Evolutionary conservation across 1,139 yeast species (phyloP).

Genomic region (Magnusiomyces suaveolens): DNA sequence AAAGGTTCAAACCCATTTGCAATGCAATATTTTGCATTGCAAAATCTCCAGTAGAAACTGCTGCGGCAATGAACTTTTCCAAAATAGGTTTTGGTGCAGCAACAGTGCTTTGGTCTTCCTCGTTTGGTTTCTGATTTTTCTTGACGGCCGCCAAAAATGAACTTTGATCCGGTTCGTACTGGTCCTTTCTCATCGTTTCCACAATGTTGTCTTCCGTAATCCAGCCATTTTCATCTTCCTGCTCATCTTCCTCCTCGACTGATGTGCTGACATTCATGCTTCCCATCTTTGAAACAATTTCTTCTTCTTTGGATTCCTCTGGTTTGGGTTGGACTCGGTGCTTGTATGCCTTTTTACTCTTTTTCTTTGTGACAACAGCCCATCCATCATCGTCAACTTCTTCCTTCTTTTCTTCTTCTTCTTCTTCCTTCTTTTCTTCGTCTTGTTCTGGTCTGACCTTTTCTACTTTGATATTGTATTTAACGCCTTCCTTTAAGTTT

Average conservation of each 20-base stretch:
- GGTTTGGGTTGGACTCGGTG: slow-evolving; percentile 8
- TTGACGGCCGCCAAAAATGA: slow-evolving; percentile 23
- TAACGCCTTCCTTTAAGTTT: slow-evolving; percentile 10
- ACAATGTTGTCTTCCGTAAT: slow-evolving; percentile 79
- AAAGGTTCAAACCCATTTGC: slow-evolving; percentile 78
- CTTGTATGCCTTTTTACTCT: slow-evolving; percentile 16
- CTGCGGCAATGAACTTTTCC: slow-evolving; percentile 44
- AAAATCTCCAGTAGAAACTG: slow-evolving; percentile 90
- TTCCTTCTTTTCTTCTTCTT: slow-evolving; percentile 16
- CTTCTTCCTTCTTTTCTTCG: slow-evolving; percentile 15
- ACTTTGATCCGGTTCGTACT: slow-evolving; percentile 35
- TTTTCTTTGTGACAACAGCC: slow-evolving; percentile 23
- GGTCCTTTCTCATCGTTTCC: slow-evolving; percentile 58
- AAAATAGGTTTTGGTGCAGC: slow-evolving; percentile 17
- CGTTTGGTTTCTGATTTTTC: slow-evolving; percentile 24
- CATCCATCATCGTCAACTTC: slow-evolving; percentile 30
- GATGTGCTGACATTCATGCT: slow-evolving; percentile 11
- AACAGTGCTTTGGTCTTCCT: slow-evolving; percentile 7
- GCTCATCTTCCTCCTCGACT: slow-evolving; percentile 41
- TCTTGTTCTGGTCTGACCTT: slow-evolving; percentile 9
- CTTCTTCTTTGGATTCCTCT: slow-evolving; percentile 1
- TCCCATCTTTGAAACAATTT: slow-evolving; percentile 7
- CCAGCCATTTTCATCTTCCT: slow-evolving; percentile 72
- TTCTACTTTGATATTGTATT: slow-evolving; percentile 10
- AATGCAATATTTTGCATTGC: slow-evolving; percentile 93